Percentiles rank a stretch among this genome's conserved stretches.
These are phyloP conservation scores for Schwanniomyces polymorphus DNA, from an alignment of 805 yeast species.

Conservation along the genomic window DNA sequence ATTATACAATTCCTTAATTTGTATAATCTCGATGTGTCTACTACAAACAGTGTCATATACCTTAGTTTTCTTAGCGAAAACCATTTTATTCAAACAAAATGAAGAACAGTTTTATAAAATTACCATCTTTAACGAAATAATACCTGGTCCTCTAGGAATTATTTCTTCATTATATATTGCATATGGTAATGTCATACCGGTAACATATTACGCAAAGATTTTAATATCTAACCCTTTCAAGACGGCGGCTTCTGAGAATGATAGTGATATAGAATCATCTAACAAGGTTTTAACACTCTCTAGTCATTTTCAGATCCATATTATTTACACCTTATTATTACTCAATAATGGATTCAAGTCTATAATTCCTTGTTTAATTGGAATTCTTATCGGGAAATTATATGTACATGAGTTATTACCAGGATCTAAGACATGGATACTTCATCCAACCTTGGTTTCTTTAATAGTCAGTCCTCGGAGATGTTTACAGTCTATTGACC, in stretches of 20 bases:
- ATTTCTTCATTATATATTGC: conserved; percentile 40
- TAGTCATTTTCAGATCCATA: conserved; percentile 41
- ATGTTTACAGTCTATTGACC: neutral
- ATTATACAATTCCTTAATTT: conserved; percentile 46
- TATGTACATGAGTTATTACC: conserved; percentile 35
- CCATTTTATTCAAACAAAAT: conserved; percentile 11
- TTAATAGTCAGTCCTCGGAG: conserved; percentile 27
- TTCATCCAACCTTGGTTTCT: conserved; percentile 27
- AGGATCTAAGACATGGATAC: conserved; percentile 33
- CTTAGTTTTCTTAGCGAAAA: conserved; percentile 6
- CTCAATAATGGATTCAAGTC: conserved; percentile 38
- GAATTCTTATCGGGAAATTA: conserved; percentile 37
- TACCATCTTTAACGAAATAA: conserved; percentile 33
- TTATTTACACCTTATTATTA: conserved; percentile 32
- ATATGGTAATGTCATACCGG: conserved; percentile 32
- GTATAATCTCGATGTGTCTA: conserved; percentile 39
- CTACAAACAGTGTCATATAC: conserved; percentile 34
- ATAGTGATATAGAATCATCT: neutral
- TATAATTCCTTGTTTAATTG: conserved; percentile 35
- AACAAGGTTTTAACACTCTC: conserved; percentile 25
- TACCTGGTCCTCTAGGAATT: conserved; percentile 42
- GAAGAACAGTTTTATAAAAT: conserved; percentile 13
- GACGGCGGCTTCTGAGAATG: neutral
- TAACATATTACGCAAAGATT: conserved; percentile 35
- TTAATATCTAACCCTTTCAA: conserved; percentile 20